Conservation (phyloP, 2,329 filamentous ascomycete genomes). For the Drechslerella stenobrocha region DNA sequence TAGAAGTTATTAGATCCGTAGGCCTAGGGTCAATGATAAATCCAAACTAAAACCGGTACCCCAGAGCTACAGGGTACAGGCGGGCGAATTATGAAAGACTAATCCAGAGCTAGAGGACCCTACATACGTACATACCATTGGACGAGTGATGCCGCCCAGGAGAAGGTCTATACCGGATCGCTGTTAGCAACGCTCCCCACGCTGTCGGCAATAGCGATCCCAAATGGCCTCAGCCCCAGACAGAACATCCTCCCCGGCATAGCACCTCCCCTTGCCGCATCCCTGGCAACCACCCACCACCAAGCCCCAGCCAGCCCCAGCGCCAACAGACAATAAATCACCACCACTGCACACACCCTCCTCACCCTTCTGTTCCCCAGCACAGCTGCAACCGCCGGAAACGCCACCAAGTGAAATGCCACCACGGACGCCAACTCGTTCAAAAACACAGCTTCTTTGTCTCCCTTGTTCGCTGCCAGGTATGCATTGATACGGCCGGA, state of each 20-base stretch:
- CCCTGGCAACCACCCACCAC: slow-evolving; percentile 24
- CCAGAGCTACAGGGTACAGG: no score
- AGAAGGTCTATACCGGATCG: no score
- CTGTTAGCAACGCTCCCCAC: no score
- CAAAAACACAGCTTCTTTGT: not conserved
- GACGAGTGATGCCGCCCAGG: no score
- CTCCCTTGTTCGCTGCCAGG: not conserved
- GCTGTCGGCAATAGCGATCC: not conserved
- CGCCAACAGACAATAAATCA: slow-evolving; percentile 14
- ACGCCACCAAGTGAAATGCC: slow-evolving; percentile 27
- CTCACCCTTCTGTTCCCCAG: slow-evolving; percentile 20
- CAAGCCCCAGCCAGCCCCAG: slow-evolving; percentile 14
- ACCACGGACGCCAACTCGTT: slow-evolving; percentile 13
- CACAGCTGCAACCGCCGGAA: slow-evolving; percentile 12
- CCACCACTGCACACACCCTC: slow-evolving; percentile 7
- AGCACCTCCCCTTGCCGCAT: slow-evolving; percentile 2
- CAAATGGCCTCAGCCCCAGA: not conserved
- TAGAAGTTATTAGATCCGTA: no score
- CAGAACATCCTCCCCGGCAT: not conserved
- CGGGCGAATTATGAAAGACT: no score
- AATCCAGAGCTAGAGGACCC: no score
- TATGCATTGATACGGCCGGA: slow-evolving; percentile 5
- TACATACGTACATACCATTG: no score
- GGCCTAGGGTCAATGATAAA: no score
- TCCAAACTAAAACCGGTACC: no score